Percentiles rank a stretch among this genome's conserved stretches.
Conservation (phyloP, 805 yeast genomes). For the Wickerhamiella azymoides region DNA sequence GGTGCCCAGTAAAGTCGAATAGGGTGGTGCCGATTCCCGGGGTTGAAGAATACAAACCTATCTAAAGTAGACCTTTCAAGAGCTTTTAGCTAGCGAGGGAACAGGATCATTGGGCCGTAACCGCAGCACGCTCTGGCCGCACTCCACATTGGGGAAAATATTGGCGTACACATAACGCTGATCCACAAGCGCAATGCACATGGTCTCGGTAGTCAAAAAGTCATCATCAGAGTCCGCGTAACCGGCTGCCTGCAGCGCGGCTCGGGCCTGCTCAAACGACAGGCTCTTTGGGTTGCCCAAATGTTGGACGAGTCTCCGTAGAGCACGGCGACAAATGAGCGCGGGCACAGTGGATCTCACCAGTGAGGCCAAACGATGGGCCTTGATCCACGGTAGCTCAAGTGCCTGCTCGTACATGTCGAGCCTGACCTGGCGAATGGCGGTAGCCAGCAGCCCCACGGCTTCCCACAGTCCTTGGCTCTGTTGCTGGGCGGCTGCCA, state of each 20-base stretch:
- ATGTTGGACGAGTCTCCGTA: conserved; percentile 13
- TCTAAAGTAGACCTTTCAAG: too few species aligned
- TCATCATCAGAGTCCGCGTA: conserved; percentile 8
- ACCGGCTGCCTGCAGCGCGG: conserved; percentile 9
- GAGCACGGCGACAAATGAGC: conserved; percentile 22
- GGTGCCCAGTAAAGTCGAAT: too few species aligned
- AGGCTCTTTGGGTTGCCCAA: conserved; percentile 10
- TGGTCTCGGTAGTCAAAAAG: conserved; percentile 22
- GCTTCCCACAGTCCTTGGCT: conserved; percentile 21
- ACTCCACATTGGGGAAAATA: conserved; percentile 18
- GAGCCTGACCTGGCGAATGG: conserved; percentile 33
- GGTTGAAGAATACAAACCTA: too few species aligned
- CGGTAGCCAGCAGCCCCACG: conserved; percentile 29
- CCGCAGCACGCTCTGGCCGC: conserved; percentile 9
- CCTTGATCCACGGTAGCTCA: conserved; percentile 20
- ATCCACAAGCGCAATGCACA: conserved; percentile 23
- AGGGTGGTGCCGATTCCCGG: too few species aligned
- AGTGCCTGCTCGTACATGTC: conserved; percentile 25
- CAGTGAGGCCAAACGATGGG: conserved; percentile 19
- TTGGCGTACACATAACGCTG: conserved; percentile 28
- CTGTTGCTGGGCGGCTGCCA: conserved; percentile 20
- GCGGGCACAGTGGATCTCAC: conserved; percentile 19
- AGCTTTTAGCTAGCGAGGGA: conserved; percentile 14
- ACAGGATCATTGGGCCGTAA: conserved; percentile 16
- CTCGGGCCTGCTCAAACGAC: conserved; percentile 9